A percentile compares a stretch with the other conserved stretches of the same genome.
Evolutionary conservation across 441 rosid species (phyloP).

Genomic region (Bocquillonia castaneifolia): DNA sequence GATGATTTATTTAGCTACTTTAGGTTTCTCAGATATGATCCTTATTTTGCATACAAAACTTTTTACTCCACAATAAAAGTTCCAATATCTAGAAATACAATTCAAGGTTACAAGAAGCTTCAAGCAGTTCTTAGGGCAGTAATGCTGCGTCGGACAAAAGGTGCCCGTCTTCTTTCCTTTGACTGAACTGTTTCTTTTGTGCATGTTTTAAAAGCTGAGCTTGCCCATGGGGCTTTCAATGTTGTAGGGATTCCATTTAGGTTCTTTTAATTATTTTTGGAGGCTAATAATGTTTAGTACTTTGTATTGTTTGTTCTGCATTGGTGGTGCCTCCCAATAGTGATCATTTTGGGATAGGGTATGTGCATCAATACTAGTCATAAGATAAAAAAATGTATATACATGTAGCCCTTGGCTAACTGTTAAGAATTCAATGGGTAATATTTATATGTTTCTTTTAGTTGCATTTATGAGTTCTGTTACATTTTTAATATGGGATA

Average conservation of each 20-base stretch:
- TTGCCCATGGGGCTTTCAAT: neutral
- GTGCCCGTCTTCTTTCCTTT: slow-evolving; percentile 34
- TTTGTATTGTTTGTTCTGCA: neutral
- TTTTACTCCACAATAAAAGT: slow-evolving; percentile 63
- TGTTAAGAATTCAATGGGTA: neutral
- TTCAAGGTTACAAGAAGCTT: slow-evolving; percentile 87
- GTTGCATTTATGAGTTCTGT: neutral
- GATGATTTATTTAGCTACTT: slow-evolving; percentile 95
- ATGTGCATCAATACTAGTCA: neutral
- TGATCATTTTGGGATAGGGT: neutral
- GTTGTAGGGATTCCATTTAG: neutral
- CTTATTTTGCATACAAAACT: slow-evolving; percentile 64
- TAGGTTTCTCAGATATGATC: slow-evolving; percentile 86
- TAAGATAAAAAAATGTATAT: neutral
- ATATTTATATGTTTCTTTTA: neutral
- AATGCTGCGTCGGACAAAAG: slow-evolving; percentile 98
- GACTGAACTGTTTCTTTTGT: slow-evolving; percentile 8
- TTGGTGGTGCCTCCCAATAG: neutral
- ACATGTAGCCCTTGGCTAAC: neutral
- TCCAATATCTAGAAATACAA: slow-evolving; percentile 66
- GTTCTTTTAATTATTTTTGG: neutral
- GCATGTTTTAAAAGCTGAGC: neutral
- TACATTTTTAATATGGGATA: neutral
- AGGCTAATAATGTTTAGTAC: neutral
- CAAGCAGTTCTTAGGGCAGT: slow-evolving; percentile 85